These are phyloP conservation scores for Phyllosticta paracitricarpa DNA, from an alignment of 2,329 filamentous ascomycete genomes.

Conservation along the genomic window DNA sequence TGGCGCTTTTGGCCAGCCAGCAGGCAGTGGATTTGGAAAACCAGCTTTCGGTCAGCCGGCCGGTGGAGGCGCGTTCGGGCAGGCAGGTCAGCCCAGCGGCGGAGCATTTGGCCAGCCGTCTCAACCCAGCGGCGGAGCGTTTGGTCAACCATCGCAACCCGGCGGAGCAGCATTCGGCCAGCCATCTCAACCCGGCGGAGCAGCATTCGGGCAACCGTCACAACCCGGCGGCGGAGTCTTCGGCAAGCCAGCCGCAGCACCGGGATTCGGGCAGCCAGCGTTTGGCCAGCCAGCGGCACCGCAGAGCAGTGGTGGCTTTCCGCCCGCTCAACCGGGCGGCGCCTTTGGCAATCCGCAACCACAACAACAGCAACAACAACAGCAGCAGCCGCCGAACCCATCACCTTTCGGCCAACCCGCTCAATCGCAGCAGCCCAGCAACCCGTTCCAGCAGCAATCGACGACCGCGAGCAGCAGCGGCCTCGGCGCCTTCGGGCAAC, in stretches of 20 bases:
- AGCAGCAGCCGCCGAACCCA: slow-evolving; percentile 10
- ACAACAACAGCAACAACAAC: background rate
- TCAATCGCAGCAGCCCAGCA: background rate
- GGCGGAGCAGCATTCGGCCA: slow-evolving; percentile 19
- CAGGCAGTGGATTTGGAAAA: slow-evolving; percentile 18
- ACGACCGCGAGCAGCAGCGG: slow-evolving; percentile 1
- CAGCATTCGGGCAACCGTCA: slow-evolving; percentile 1
- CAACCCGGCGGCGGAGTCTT: slow-evolving; percentile 14
- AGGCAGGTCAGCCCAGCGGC: slow-evolving; percentile 11
- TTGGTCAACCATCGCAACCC: slow-evolving; percentile 12
- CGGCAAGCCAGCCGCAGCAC: slow-evolving; percentile 22
- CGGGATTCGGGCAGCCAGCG: slow-evolving; percentile 18
- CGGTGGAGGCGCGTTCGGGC: slow-evolving; percentile 14
- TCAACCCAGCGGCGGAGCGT: no score
- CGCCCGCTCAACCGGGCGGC: slow-evolving; percentile 24
- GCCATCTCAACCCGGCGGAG: background rate
- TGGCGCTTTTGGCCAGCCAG: slow-evolving; percentile 12
- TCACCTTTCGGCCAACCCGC: slow-evolving; percentile 15
- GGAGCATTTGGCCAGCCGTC: slow-evolving; percentile 18
- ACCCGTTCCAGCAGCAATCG: slow-evolving; percentile 8
- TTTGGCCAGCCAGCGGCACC: slow-evolving; percentile 14
- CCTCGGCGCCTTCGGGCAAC: slow-evolving; percentile 11
- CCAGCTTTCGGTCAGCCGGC: slow-evolving; percentile 26
- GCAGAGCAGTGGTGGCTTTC: slow-evolving; percentile 24
- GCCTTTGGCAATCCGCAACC: slow-evolving; percentile 4